Evolutionary conservation across 1,284 basidiomycete genomes (phyloP), one percentile per base, ranked within the genome.

Genomic region (Naganishia sp.): DNA sequence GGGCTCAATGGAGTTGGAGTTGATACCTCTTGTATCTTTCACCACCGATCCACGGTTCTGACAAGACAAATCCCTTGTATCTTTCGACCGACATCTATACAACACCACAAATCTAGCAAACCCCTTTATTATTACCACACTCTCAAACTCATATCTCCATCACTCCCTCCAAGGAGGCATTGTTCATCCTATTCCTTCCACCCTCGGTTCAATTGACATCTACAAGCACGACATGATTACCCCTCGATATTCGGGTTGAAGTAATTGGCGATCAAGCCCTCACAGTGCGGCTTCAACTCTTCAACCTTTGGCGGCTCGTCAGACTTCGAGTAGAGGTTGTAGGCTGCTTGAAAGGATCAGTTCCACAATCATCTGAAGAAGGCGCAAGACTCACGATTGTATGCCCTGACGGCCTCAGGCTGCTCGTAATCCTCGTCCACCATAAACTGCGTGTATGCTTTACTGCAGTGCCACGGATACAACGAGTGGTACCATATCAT

Each of bases 401-500:
- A 80, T 2, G 76, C 77, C 57, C 68, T 64, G 59, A 77, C 76
- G 13, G 75, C 76, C 33, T 70, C 64, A 54, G 77, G 73, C 56
- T 74, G 71, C 28, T 70, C 72, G 60, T 75, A 59, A 69, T 81
- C 80, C 6, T 86, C 85, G 28, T 86, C 86, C 75, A 86, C 87
- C 72, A 86, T 88, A 56, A 94, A 84, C 75, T 93, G 87, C 36
- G 79, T 75, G 81, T 94, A 94, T 0, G 90, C 92, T 67, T 84
- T 84, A 75, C 92, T 90, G 59, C 90, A 85, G 78, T 92, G 90
- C 90, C 91, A 94, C n/a, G 92, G 92, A 82, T 94, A 94, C 83
- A 94, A 94, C 72, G 88, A 90, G 81, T 95, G 92, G 79, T 91
- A 94, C 31, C 92, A 86, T 75, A 95, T 92, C 92, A 95, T 95